Base-by-base conservation (phyloP, 2,329 filamentous ascomycete genomes). In the Onygena corvina region DNA sequence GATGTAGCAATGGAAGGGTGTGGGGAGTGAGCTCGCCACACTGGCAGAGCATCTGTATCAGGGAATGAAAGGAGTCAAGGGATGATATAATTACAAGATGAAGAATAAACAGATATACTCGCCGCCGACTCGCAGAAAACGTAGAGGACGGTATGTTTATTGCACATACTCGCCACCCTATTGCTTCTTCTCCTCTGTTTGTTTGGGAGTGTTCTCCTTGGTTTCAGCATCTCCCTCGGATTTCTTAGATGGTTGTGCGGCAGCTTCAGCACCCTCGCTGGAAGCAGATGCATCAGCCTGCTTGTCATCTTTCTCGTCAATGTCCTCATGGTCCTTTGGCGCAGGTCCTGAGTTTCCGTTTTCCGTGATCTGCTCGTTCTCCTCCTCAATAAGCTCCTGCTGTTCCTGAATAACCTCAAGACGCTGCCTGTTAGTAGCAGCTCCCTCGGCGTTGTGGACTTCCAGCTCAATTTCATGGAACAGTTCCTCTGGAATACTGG, bases 401-500 rank as follows among this genome's bases (percentile, higher is more conserved):
- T 98, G 92, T 73, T 98, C 92, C 77, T 88, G 93, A 64, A 98
- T 77, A 12, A 98, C 92, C 73, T 98, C 92, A 35, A 98, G 83
- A 65, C 92, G 84, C 75, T 96, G 92, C 77, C 93, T 95, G 79
- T 98, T 98, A 57, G 92, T 98, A 20, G 92, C 92, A 8, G 89
- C 90, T 53, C 92, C 92, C 71, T 98, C 92, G 45, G 90, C 89
- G 53, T 83, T 94, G 75, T 95, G 87, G 7, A 98, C 88, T 71
- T 98, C 92, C 27, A 98, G 83, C 70, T 96, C 92, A 55, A 98
- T 95, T 73, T 98, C 92, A 75, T 98, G 92, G 85, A 93, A 98
- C 34, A 98, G 76, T 67, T 98, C 92, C 68, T 98, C 92, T 2
- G 92, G 92, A 54, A 98, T 96, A 53, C 85, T 89, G 34, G 86